Conservation (phyloP, 306 rosid genomes). For the Hylodesmum podocarpum region DNA sequence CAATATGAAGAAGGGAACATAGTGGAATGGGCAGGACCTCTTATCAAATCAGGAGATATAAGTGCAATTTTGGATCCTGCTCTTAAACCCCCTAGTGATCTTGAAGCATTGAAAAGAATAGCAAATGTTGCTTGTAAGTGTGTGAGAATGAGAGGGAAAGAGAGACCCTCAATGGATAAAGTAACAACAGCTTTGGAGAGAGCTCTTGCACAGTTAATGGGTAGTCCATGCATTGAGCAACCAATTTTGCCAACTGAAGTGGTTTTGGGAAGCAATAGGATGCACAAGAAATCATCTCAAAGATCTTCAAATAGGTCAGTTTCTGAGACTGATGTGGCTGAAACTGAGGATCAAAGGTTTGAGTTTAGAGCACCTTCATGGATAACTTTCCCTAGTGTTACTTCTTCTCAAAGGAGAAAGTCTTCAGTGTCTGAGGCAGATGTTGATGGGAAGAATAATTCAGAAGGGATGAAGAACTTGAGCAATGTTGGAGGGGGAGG, state of each 20-base stretch:
- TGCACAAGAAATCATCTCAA: constrained; percentile 91
- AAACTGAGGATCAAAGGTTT: constrained; percentile 73
- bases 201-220: constrained; percentile 83
- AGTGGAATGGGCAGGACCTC: constrained; percentile 96
- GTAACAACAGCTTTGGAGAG: constrained; percentile 93
- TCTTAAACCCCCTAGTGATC: constrained; percentile 68
- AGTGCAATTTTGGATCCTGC: constrained; percentile 61
- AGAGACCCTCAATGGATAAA: constrained; percentile 96
- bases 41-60: constrained; percentile 71
- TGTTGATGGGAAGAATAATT: constrained; percentile 63
- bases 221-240: constrained; percentile 87
- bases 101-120: constrained; percentile 86
- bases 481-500: constrained; percentile 49
- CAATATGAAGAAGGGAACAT: constrained; percentile 86
- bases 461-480: constrained; percentile 58
- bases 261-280: constrained; percentile 80
- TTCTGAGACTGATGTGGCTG: constrained; percentile 75
- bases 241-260: constrained; percentile 97
- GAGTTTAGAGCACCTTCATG: constrained; percentile 96
- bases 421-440: constrained; percentile 88
- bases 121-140: constrained; percentile 89
- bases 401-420: constrained; percentile 96
- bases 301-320: constrained; percentile 77
- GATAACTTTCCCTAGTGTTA: constrained; percentile 94
- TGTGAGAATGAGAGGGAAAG: constrained; percentile 96